Percentiles rank a stretch among this genome's conserved stretches.
phyloP scores from a whole-genome alignment of 2,329 filamentous ascomycete genomes.

The Stagonosporopsis vannaccii region DNA sequence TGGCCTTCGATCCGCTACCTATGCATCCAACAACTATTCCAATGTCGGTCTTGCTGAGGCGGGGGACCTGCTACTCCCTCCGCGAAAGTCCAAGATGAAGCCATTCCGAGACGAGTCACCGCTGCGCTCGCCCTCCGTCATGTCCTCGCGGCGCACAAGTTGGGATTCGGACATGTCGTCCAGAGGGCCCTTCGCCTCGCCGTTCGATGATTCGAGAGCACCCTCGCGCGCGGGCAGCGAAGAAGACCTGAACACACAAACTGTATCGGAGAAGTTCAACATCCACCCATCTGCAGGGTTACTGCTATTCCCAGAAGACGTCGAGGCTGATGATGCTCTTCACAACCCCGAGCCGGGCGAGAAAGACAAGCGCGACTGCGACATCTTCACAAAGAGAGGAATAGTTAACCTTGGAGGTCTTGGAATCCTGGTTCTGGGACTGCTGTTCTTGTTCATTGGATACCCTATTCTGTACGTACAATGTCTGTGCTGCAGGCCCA shows the following conservation, averaged over 20 bases:
- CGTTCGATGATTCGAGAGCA: slow-evolving; percentile 67
- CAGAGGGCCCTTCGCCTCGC: slow-evolving; percentile 59
- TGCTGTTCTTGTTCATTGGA: slow-evolving; percentile 71
- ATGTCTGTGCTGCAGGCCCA: neutral
- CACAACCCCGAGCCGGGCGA: slow-evolving; percentile 75
- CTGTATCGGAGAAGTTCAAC: slow-evolving; percentile 76
- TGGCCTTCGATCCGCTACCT: slow-evolving; percentile 29
- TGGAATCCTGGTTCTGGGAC: slow-evolving; percentile 64
- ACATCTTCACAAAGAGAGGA: slow-evolving; percentile 70
- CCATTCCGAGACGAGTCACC: slow-evolving; percentile 61
- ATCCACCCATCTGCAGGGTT: slow-evolving; percentile 72
- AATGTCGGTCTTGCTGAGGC: slow-evolving; percentile 51
- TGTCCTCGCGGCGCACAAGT: slow-evolving; percentile 69
- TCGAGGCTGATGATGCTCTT: slow-evolving; percentile 75
- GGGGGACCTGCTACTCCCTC: slow-evolving; percentile 60
- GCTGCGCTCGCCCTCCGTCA: slow-evolving; percentile 59
- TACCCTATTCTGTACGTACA: slow-evolving; percentile 71
- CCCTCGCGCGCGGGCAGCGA: slow-evolving; percentile 69
- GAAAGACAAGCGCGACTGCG: slow-evolving; percentile 66
- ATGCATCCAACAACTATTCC: slow-evolving; percentile 44
- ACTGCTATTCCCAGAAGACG: slow-evolving; percentile 73
- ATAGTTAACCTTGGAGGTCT: slow-evolving; percentile 70
- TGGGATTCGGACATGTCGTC: slow-evolving; percentile 69
- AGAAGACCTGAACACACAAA: slow-evolving; percentile 74
- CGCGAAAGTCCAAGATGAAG: slow-evolving; percentile 56